Base-by-base conservation (phyloP, 805 yeast genomes). In the Lachancea lanzarotensis region DNA sequence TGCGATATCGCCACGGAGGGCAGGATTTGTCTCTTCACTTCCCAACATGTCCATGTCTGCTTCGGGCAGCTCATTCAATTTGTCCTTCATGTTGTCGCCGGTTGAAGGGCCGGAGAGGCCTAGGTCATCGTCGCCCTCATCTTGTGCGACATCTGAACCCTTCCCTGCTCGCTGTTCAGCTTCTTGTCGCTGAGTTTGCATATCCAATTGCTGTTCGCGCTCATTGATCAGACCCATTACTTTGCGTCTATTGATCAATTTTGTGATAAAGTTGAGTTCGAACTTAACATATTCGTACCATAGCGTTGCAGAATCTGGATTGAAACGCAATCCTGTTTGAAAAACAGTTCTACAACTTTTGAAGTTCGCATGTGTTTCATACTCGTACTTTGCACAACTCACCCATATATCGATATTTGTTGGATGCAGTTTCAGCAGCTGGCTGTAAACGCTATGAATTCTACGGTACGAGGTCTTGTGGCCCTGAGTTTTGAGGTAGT, bases 301-400 rank as follows among this genome's bases (percentile, higher is more conserved):
- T 48, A 93, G 71, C 45, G 74, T 76, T 15, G 71, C 63, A 8
- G 82, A 76, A 41, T 85, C 90, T 2, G 83, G 75, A 59, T 91
- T 91, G 63, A 93, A 84, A 62, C 95, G 74, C 34, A 93, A 71
- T 27, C 84, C 95, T 52, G 84, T 78, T 64, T 90, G 96, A 63
- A 89, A 80, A 20, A 93, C 73, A 9, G 79, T 78, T 63, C 99
- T 76, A 18, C 97, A 90, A 38, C 95, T 90, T 59, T 83, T 81
- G 37, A 95, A 86, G 55, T 89, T 84, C 34, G 91, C 85, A 64
- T 93, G 88, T 25, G 76, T 77, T 54, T 91, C 96, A 56, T 86
- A 82, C 67, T 93, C 98, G 66, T 87, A 88, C 60, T 86, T 86
- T 26, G 97, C 96, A 19, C 96, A 97, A 56, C 87, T 78, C 35